Base-by-base conservation (phyloP, 768 basidiomycete species). In the Russula foetens region DNA sequence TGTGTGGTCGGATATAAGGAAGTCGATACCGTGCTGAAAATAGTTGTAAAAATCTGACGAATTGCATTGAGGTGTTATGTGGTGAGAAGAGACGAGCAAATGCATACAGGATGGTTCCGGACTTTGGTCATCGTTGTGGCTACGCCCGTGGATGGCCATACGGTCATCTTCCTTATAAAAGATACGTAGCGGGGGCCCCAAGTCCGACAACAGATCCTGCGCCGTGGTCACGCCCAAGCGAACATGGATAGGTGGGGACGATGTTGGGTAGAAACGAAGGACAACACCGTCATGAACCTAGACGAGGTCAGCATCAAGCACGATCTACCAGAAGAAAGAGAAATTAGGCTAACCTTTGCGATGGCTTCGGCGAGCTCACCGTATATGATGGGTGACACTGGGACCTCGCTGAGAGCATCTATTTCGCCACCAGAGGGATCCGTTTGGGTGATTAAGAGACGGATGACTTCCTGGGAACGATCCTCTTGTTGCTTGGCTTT, bases 141-240 rank as follows among this genome's bases (percentile, higher is more conserved):
- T 71, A 4, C 79, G 80, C 7, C 84, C 79, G 66, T 93, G 91
- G 38, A 93, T 93, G 29, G 81, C 82, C 89, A 93, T 92, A 53
- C 90, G 76, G 63, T 90, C 85, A 67, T 95, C 93, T 57, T 94
- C 92, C 70, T 94, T 93, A 75, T 91, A 90, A 71, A 88, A 87
- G 52, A 85, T 76, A 31, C 86, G 79, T 17, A 84, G 74, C 5
- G 93, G 92, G 15, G 88, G 79, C 7, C 93, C 93, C 21, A 96
- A 75, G 63, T 91, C 90, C 26, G 88, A 75, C 1, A 77, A 81
- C 47, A 95, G 72, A 70, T 94, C 92, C 70, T 96, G 90, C 2
- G 87, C 85, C 8, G 85, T 92, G 7, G 90, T 94, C 66, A 83
- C 75, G 24, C 89, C 85, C 19, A 97, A 69, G 23, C 78, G 76